Conservation (phyloP, 345 rosid species). For the Euphorbia pulcherrima region DNA sequence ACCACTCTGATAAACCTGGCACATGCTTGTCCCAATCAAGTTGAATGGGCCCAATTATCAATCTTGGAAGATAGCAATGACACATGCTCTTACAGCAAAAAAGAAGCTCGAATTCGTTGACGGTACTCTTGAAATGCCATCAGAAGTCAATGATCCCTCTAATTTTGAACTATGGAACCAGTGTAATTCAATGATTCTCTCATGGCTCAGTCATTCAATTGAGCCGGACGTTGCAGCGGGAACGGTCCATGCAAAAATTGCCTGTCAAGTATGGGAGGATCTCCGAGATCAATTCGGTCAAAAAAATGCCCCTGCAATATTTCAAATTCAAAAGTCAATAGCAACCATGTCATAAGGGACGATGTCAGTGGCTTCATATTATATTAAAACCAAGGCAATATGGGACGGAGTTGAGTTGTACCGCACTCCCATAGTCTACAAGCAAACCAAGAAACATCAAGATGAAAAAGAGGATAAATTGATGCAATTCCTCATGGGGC, state of each 20-base stretch:
- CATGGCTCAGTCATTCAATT: not conserved
- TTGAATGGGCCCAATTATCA: constrained; percentile 6
- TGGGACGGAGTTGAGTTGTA: constrained; percentile 1
- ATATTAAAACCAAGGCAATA: not conserved
- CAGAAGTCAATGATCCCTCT: not conserved
- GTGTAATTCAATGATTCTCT: too few species aligned
- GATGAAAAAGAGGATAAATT: constrained; percentile 24
- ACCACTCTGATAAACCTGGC: not conserved
- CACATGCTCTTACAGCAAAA: constrained; percentile 4
- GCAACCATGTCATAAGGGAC: not conserved
- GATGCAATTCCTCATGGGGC: not conserved
- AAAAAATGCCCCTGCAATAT: not conserved
- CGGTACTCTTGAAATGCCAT: not conserved
- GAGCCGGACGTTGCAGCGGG: not conserved
- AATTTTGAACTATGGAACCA: not conserved
- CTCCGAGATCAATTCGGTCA: not conserved
- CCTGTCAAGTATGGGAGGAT: constrained; percentile 1
- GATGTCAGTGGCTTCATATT: not conserved
- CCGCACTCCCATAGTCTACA: not conserved
- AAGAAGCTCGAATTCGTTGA: too few species aligned
- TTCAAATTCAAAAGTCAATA: not conserved
- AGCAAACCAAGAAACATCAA: not conserved
- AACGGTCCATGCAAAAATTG: not conserved
- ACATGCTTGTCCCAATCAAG: constrained; percentile 5
- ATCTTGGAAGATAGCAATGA: not conserved